These are phyloP conservation scores for Tolypocladium tundrense DNA, from an alignment of 2,329 filamentous ascomycete species.

Conservation along the genomic window DNA sequence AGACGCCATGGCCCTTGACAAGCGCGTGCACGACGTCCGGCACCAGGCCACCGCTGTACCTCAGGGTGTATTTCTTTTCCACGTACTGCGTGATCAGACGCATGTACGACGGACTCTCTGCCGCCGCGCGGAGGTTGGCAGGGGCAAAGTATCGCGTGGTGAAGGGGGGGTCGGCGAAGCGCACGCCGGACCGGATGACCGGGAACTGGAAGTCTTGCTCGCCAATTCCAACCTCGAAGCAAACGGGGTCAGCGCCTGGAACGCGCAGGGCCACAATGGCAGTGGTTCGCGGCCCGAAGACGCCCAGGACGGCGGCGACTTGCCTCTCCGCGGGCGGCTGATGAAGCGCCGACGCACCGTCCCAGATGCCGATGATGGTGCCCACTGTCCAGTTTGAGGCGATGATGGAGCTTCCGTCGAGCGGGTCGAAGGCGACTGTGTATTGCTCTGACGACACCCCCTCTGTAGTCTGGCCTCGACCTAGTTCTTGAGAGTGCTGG, in stretches of 20 bases:
- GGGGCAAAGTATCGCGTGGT: slow-evolving; percentile 51
- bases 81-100: slow-evolving; percentile 39
- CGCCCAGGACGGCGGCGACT: slow-evolving; percentile 39
- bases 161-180: slow-evolving; percentile 25
- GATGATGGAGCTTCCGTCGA: slow-evolving; percentile 53
- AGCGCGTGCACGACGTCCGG: slow-evolving; percentile 50
- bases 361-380: slow-evolving; percentile 51
- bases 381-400: slow-evolving; percentile 48
- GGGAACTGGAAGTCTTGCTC: slow-evolving; percentile 17
- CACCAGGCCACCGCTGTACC: slow-evolving; percentile 51
- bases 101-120: slow-evolving; percentile 38
- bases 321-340: slow-evolving; percentile 28
- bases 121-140: slow-evolving; percentile 48
- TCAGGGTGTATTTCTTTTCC: slow-evolving; percentile 42
- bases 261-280: slow-evolving; percentile 44
- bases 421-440: slow-evolving; percentile 51
- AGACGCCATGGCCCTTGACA: slow-evolving; percentile 52
- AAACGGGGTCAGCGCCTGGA: slow-evolving; percentile 25
- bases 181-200: slow-evolving; percentile 31
- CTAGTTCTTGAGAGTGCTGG: slow-evolving; percentile 3
- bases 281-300: slow-evolving; percentile 44
- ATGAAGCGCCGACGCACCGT: slow-evolving; percentile 32
- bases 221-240: slow-evolving; percentile 41
- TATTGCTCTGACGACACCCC: slow-evolving; percentile 31
- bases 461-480: not conserved